Evolutionary conservation across 192 early-diverging fungal genomes (phyloP), one percentile per base, ranked within the genome.

Genomic region (Lobosporangium transversale): DNA sequence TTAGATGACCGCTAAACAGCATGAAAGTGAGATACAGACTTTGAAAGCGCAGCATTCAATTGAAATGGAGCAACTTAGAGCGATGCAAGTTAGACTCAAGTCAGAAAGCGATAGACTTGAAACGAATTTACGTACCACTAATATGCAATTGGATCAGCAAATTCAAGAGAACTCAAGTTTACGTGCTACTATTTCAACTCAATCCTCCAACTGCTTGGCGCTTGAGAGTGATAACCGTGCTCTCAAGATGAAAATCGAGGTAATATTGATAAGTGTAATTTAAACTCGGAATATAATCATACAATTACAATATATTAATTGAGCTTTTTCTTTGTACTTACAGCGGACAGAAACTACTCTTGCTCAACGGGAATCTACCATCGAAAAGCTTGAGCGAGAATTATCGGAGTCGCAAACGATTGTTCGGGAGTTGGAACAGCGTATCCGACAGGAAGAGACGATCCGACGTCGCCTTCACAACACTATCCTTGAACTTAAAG

Each of bases 401-500:
- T 36, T 66, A 18, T 55, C 52, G 15, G 53, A 61, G 35, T 43
- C 64, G 12, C 29, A 57, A 44, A 32, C 7, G 23, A 7, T 32
- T 14, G 58, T 67, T 20, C 55, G 37, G 48, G 54, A 50, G 0
- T 24, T 76, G 32, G 73, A 76, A 23, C 63, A 76, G 30, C 73
- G 65, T 9, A 67, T 76, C 40, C 58, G 73, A 0, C 27, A 61
- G 8, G 73, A 94, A 54, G 96, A 99, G 70, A 88, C 83, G 5
- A 78, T 89, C 23, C 88, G 95, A n/a, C 83, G 95, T 40, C 80
- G 84, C 58, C 78, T 99, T 31, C 96, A 98, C 81, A 99, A 98
- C 71, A 91, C 90, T 0, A 91, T 95, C 33, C 94, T 94, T 64
- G 97, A 99, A 75, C 86, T 98, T 49, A 96, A 94, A 61, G 97